A percentile compares a stretch with the other conserved stretches of the same genome.
These are phyloP conservation scores for Solanum chacoense DNA, from an alignment of 305 asterid genomes.

Conservation along the genomic window DNA sequence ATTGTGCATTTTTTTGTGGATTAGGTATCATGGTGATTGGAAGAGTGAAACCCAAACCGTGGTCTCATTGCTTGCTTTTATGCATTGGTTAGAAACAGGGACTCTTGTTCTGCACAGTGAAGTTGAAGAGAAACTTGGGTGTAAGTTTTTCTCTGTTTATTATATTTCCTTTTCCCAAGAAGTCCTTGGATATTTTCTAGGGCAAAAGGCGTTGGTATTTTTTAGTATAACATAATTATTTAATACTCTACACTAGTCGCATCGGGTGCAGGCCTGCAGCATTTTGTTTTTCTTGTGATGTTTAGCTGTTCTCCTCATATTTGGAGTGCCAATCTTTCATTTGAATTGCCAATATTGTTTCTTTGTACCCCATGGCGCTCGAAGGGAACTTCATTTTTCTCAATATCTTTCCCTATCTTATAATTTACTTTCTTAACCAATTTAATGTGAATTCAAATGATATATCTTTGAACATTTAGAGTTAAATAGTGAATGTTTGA, in stretches of 20 bases:
- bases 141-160: slow-evolving; percentile 31
- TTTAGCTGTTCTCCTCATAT: not conserved
- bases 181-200: not conserved
- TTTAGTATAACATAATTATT: not conserved
- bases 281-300: not conserved
- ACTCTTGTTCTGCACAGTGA: slow-evolving; percentile 65
- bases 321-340: not conserved
- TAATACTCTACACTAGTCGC: not conserved
- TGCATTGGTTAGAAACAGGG: slow-evolving; percentile 80
- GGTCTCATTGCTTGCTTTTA: slow-evolving; percentile 71
- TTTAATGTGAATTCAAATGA: not conserved
- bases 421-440: not conserved
- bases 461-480: not conserved
- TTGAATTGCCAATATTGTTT: not conserved
- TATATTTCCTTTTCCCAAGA: not conserved
- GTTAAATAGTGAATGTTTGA: not conserved
- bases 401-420: not conserved
- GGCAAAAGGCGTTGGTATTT: not conserved
- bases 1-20: not conserved
- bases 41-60: slow-evolving; percentile 68
- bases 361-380: not conserved
- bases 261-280: not conserved
- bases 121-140: slow-evolving; percentile 80
- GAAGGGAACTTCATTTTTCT: not conserved
- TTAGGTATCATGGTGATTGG: slow-evolving; percentile 86